phyloP scores from a whole-genome alignment of 2,329 filamentous ascomycete genomes.

The Monilinia polystroma region DNA sequence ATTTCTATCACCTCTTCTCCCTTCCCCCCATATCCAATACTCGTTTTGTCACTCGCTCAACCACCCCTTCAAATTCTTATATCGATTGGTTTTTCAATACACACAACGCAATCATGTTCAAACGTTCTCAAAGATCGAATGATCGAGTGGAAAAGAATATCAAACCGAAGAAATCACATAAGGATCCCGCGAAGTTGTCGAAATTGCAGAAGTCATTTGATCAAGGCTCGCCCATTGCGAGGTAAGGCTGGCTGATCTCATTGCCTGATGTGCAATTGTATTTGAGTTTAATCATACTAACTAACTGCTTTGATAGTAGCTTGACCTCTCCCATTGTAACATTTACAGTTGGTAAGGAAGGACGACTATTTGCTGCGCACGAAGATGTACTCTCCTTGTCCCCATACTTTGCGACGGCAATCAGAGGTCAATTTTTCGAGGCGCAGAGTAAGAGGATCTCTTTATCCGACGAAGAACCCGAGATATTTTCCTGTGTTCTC shows the following conservation, averaged over 20 bases:
- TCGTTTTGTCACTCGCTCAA: conserved; percentile 42
- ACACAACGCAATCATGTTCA: conserved; percentile 70
- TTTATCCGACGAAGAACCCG: conserved; percentile 76
- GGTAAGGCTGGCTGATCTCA: conserved; percentile 40
- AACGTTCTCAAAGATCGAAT: conserved; percentile 81
- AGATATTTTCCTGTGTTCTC: conserved; percentile 89
- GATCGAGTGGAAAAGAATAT: conserved; percentile 86
- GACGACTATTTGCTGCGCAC: conserved; percentile 90
- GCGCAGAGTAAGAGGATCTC: conserved; percentile 74
- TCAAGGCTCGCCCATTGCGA: conserved; percentile 50
- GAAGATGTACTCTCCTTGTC: conserved; percentile 87
- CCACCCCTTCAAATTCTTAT: conserved; percentile 31
- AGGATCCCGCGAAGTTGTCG: conserved; percentile 76
- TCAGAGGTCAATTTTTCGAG: conserved; percentile 72
- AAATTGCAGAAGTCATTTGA: conserved; percentile 85
- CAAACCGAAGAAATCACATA: conserved; percentile 76
- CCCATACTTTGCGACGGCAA: conserved; percentile 74
- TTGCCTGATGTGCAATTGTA: conserved; percentile 13
- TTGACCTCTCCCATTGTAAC: conserved; percentile 74
- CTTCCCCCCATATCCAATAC: conserved; percentile 29
- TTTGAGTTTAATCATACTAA: conserved; percentile 22
- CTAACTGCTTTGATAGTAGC: conserved; percentile 31
- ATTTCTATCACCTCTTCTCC: conserved; percentile 16
- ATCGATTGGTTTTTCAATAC: conserved; percentile 26
- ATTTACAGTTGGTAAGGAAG: conserved; percentile 77